These are phyloP conservation scores for Trematosphaeria pertusa DNA, from an alignment of 2,329 filamentous ascomycete species.

Conservation along the genomic window DNA sequence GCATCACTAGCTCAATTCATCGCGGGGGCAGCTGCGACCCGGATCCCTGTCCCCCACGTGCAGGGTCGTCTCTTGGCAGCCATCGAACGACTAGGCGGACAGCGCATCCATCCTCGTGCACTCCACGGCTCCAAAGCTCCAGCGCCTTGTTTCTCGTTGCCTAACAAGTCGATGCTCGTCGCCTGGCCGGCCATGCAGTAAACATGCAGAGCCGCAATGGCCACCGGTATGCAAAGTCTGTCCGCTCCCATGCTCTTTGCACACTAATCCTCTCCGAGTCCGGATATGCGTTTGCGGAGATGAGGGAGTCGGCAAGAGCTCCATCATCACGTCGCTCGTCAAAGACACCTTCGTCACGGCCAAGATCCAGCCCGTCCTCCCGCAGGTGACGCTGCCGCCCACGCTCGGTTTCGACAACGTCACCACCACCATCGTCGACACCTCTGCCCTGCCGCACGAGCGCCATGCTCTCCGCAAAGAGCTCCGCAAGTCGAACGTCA, in stretches of 20 bases:
- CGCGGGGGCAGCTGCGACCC: no score
- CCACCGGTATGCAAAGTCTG: constrained; percentile 30
- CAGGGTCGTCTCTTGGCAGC: no score
- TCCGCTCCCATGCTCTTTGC: not conserved
- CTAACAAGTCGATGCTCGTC: no score
- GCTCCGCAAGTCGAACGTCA: constrained; percentile 96
- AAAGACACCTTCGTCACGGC: constrained; percentile 96
- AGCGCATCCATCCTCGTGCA: no score
- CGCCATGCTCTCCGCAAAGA: constrained; percentile 89
- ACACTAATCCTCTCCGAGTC: constrained; percentile 59
- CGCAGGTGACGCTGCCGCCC: constrained; percentile 92
- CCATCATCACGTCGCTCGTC: constrained; percentile 87
- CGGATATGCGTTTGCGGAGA: constrained; percentile 97
- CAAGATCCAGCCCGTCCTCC: constrained; percentile 93
- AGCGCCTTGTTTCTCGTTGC: no score
- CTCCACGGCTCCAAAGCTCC: no score
- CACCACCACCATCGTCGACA: constrained; percentile 96
- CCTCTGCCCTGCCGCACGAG: constrained; percentile 92
- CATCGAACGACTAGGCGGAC: no score
- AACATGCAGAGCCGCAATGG: constrained; percentile 28
- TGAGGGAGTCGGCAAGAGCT: constrained; percentile 67
- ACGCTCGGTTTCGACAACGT: constrained; percentile 94
- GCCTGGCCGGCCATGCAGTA: constrained; percentile 1
- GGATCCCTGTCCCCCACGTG: no score
- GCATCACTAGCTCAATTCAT: no score